These are phyloP conservation scores for Geotrichum carabidarum DNA, from an alignment of 1,139 yeast species.

Conservation along the genomic window DNA sequence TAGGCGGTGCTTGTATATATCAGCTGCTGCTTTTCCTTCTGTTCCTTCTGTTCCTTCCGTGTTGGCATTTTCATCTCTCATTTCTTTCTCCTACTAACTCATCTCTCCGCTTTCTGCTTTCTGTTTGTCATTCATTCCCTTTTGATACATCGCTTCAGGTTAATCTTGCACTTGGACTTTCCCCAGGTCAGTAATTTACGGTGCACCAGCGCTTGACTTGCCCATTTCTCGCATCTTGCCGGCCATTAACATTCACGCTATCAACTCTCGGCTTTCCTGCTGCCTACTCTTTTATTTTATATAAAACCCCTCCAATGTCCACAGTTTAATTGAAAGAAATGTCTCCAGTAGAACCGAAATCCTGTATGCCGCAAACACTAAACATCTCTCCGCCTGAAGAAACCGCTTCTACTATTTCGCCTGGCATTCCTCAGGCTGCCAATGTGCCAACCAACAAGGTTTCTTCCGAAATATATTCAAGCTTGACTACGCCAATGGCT, in stretches of 20 bases:
- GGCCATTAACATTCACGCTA: background rate
- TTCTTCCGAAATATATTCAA: background rate
- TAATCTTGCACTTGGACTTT: background rate
- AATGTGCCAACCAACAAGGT: background rate
- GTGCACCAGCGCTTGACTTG: background rate
- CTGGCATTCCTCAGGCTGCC: background rate
- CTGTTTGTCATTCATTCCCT: background rate
- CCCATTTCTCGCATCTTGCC: background rate
- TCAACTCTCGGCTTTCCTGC: background rate
- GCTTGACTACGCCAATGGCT: background rate
- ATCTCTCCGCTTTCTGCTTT: background rate
- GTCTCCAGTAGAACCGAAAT: background rate
- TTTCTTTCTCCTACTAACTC: no score
- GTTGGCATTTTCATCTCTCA: background rate
- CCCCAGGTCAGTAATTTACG: background rate
- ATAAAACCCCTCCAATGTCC: background rate
- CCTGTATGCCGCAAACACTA: slow-evolving; percentile 1
- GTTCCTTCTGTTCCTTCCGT: background rate
- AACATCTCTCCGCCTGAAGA: background rate
- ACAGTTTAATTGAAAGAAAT: background rate
- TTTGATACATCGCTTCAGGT: background rate
- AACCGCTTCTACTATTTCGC: background rate
- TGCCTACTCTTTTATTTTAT: background rate
- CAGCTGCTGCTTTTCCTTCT: background rate
- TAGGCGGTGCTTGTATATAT: background rate